Percentiles rank a stretch among this genome's conserved stretches.
Conservation (phyloP, 1,284 basidiomycete species). For the Pyrrhoderma noxium region DNA sequence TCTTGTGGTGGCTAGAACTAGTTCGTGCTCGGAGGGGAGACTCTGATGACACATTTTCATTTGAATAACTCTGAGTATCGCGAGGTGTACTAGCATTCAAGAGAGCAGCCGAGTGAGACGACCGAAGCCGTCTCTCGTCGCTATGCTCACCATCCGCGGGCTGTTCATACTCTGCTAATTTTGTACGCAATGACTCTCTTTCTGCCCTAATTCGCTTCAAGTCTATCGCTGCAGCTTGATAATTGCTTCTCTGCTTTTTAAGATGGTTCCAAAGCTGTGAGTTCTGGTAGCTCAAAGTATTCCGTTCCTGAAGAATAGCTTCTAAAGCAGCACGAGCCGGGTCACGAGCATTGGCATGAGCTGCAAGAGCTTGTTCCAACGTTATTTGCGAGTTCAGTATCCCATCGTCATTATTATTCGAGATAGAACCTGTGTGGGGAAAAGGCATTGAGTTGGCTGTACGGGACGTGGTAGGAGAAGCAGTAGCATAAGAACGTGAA, state of each 20-base stretch:
- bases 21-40: constrained; percentile 21
- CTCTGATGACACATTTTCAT: constrained; percentile 14
- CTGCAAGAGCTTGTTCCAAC: constrained; percentile 47
- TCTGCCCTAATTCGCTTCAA: constrained; percentile 75
- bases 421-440: constrained; percentile 22
- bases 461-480: constrained; percentile 23
- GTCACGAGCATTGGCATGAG: constrained; percentile 43
- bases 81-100: neutral
- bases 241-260: constrained; percentile 75
- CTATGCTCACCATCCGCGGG: constrained; percentile 27
- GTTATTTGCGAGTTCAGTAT: constrained; percentile 33
- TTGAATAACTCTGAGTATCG: neutral
- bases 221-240: constrained; percentile 69
- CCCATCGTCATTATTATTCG: constrained; percentile 19
- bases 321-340: constrained; percentile 65
- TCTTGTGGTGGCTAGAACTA: constrained; percentile 14
- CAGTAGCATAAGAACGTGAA: constrained; percentile 20
- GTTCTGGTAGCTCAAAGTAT: constrained; percentile 73
- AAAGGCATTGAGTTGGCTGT: constrained; percentile 6
- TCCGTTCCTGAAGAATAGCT: constrained; percentile 67
- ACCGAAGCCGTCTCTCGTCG: constrained; percentile 24
- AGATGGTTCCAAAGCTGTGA: constrained; percentile 87
- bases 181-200: constrained; percentile 59
- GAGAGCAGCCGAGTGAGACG: constrained; percentile 7
- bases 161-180: constrained; percentile 35